phyloP scores from a whole-genome alignment of 306 rosid species.

The Trichosanthes truncata region DNA sequence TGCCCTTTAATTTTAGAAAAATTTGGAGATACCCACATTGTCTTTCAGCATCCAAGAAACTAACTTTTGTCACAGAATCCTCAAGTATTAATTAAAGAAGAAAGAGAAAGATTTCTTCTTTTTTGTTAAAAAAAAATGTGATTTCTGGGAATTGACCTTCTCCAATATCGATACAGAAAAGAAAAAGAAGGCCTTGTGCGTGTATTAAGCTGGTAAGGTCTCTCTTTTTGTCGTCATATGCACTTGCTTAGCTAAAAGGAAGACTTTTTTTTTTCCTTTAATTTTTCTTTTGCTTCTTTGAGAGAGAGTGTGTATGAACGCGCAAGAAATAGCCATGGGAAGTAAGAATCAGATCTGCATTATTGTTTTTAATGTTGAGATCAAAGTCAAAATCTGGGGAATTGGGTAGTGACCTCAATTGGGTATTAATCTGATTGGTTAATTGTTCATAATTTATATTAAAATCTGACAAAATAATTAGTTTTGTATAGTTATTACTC shows the following conservation, averaged over 20 bases:
- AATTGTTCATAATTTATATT: not conserved
- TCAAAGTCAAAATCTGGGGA: conserved; percentile 9
- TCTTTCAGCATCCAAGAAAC: conserved; percentile 54
- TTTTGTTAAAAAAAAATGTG: not conserved
- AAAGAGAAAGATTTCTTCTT: not conserved
- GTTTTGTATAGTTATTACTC: not conserved
- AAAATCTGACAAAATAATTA: not conserved
- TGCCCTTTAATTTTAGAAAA: conserved; percentile 31
- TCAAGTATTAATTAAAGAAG: conserved; percentile 5
- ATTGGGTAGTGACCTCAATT: not conserved
- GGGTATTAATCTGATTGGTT: not conserved
- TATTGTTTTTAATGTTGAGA: not conserved
- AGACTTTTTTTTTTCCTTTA: conserved; percentile 7
- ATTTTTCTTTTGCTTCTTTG: conserved; percentile 16
- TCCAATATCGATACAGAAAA: conserved; percentile 37
- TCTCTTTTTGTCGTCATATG: conserved; percentile 50
- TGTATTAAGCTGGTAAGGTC: conserved; percentile 28
- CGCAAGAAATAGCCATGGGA: not conserved
- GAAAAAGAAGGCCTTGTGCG: conserved; percentile 15
- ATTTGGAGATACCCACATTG: conserved; percentile 52
- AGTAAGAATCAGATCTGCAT: not conserved
- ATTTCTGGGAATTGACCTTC: conserved; percentile 40
- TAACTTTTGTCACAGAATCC: conserved; percentile 94
- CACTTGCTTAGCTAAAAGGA: conserved; percentile 18
- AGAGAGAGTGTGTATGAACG: conserved; percentile 6